A percentile compares a stretch with the other conserved stretches of the same genome.
phyloP scores from a whole-genome alignment of 768 basidiomycete species.

The Russula olivacea region DNA sequence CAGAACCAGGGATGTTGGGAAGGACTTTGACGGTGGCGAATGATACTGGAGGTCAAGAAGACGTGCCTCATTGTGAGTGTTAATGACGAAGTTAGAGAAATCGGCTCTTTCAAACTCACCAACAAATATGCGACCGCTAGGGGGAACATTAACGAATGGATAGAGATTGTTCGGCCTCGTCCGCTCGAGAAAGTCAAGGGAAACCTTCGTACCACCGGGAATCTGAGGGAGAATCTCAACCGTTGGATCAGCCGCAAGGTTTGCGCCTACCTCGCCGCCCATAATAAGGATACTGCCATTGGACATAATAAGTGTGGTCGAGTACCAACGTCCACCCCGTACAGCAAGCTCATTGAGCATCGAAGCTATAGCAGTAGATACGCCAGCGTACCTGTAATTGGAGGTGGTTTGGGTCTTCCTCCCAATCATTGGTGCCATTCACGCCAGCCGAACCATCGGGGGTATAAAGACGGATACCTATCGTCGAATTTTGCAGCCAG shows the following conservation, averaged over 20 bases:
- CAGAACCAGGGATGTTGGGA: slow-evolving; percentile 68
- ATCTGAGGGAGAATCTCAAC: slow-evolving; percentile 68
- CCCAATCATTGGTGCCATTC: slow-evolving; percentile 74
- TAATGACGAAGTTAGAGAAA: not conserved
- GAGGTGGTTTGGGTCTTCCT: slow-evolving; percentile 58
- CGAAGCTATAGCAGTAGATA: no score
- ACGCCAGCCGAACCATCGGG: slow-evolving; percentile 63
- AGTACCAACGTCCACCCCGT: slow-evolving; percentile 67
- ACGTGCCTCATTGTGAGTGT: slow-evolving; percentile 61
- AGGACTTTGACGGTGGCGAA: slow-evolving; percentile 54
- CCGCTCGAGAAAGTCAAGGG: slow-evolving; percentile 58
- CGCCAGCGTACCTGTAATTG: slow-evolving; percentile 48
- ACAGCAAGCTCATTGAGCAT: not conserved
- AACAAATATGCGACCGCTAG: slow-evolving; percentile 63
- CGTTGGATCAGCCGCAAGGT: slow-evolving; percentile 58
- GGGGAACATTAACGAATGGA: slow-evolving; percentile 68
- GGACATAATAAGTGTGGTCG: slow-evolving; percentile 56
- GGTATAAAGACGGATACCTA: slow-evolving; percentile 64
- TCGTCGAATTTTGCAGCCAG: slow-evolving; percentile 68
- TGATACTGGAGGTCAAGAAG: slow-evolving; percentile 60
- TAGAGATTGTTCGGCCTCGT: slow-evolving; percentile 80
- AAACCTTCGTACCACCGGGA: slow-evolving; percentile 53
- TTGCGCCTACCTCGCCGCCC: slow-evolving; percentile 70
- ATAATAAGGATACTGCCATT: slow-evolving; percentile 72
- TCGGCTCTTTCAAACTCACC: slow-evolving; percentile 37